Percentiles rank a stretch among this genome's conserved stretches.
phyloP scores from a whole-genome alignment of 768 basidiomycete genomes.

The Coprinopsis strossmayeri region DNA sequence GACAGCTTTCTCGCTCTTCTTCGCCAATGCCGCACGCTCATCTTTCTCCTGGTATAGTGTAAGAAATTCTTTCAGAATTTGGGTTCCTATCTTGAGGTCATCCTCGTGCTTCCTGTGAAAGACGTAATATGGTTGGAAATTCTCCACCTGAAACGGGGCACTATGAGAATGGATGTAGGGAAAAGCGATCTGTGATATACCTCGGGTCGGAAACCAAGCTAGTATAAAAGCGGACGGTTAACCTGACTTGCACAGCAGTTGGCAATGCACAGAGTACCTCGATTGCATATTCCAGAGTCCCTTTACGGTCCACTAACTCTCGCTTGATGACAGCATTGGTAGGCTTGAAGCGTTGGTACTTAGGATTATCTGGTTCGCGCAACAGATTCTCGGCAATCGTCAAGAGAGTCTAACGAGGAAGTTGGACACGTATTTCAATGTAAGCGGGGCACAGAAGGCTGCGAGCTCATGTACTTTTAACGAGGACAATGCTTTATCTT shows the following conservation, averaged over 20 bases:
- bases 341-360: constrained; percentile 69
- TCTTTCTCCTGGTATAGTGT: constrained; percentile 44
- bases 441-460: not conserved
- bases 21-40: constrained; percentile 40
- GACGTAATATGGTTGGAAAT: constrained; percentile 69
- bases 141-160: constrained; percentile 40
- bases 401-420: constrained; percentile 48
- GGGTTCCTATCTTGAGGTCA: constrained; percentile 57
- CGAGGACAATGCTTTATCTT: constrained; percentile 50
- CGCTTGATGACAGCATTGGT: constrained; percentile 66
- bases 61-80: constrained; percentile 58
- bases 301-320: constrained; percentile 62
- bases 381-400: constrained; percentile 70
- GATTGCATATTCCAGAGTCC: constrained; percentile 74
- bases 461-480: constrained; percentile 45
- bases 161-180: constrained; percentile 6
- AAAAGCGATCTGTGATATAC: constrained; percentile 25
- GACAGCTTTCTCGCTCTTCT: constrained; percentile 54
- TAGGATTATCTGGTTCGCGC: constrained; percentile 64
- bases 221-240: not conserved
- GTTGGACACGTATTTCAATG: constrained; percentile 3
- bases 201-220: constrained; percentile 74
- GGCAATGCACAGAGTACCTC: constrained; percentile 36
- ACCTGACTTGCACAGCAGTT: not conserved
- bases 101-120: constrained; percentile 47